Evolutionary conservation across 768 basidiomycete species (phyloP).

Genomic region (Leccinum disarticulatum): DNA sequence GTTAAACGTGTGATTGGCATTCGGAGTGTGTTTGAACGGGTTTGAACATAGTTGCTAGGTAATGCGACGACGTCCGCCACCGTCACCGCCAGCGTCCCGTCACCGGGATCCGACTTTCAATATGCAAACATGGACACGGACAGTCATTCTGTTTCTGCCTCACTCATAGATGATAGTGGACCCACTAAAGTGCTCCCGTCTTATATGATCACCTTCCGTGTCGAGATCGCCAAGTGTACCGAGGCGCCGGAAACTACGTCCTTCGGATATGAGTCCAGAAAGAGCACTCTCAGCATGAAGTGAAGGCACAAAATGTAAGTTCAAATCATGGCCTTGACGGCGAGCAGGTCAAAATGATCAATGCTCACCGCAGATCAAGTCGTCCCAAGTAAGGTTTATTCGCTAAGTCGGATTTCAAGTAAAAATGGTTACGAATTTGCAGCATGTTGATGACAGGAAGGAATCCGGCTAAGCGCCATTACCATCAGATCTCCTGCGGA

Average conservation of each 20-base stretch:
- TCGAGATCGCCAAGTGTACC: neutral
- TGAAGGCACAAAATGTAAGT: too few species aligned
- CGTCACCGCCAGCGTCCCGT: neutral
- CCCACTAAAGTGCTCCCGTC: neutral
- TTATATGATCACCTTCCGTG: neutral
- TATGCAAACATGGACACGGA: neutral
- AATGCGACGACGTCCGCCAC: neutral
- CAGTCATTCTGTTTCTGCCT: neutral
- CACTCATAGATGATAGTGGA: neutral
- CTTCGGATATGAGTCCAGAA: neutral
- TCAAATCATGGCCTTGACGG: too few species aligned
- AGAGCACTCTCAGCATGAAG: too few species aligned
- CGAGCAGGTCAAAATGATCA: too few species aligned
- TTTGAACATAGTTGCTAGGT: neutral
- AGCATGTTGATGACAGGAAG: neutral
- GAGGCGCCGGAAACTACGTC: neutral
- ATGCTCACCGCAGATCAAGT: neutral
- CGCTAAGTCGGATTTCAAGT: neutral
- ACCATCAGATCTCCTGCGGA: neutral
- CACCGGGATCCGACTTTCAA: neutral
- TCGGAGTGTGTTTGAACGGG: neutral
- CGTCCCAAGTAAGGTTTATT: neutral
- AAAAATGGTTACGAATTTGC: neutral
- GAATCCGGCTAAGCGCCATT: neutral
- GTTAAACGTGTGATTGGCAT: neutral